These are phyloP conservation scores for Podaxis carcinomalis DNA, from an alignment of 768 basidiomycete species.

Conservation along the genomic window DNA sequence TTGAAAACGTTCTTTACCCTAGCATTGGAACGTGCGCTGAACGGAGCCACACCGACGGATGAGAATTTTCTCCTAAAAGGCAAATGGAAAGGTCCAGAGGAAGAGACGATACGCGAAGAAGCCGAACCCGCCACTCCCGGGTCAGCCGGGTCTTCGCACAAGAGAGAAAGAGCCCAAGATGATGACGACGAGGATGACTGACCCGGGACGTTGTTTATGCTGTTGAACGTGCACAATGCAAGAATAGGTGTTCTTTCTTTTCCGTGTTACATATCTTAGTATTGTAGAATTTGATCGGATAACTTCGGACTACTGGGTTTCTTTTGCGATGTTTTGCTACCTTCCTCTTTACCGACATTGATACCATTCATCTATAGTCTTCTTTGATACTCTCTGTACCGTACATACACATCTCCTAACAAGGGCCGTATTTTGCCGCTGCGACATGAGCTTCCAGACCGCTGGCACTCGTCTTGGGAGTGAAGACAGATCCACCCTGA, in stretches of 20 bases:
- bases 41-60: slow-evolving; percentile 26
- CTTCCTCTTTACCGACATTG: slow-evolving; percentile 2
- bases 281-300: slow-evolving; percentile 6
- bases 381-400: slow-evolving; percentile 3
- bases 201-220: not conserved
- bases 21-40: slow-evolving; percentile 32
- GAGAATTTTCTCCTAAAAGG: slow-evolving; percentile 21
- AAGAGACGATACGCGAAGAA: slow-evolving; percentile 30
- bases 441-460: slow-evolving; percentile 39
- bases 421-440: slow-evolving; percentile 40
- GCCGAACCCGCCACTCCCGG: slow-evolving; percentile 28
- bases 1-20: not conserved
- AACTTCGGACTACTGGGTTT: not conserved
- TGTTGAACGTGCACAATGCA: not conserved
- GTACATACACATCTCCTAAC: slow-evolving; percentile 14
- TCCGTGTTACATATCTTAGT: slow-evolving; percentile 4
- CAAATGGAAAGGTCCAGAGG: slow-evolving; percentile 29
- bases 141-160: slow-evolving; percentile 7
- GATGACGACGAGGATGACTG: not conserved
- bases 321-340: not conserved
- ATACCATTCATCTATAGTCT: slow-evolving; percentile 9
- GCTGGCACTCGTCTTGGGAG: slow-evolving; percentile 39
- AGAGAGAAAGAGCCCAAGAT: not conserved
- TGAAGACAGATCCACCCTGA: slow-evolving; percentile 41
- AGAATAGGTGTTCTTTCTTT: not conserved